phyloP scores from a whole-genome alignment of 805 yeast species.

The Lipomyces oligophaga region DNA sequence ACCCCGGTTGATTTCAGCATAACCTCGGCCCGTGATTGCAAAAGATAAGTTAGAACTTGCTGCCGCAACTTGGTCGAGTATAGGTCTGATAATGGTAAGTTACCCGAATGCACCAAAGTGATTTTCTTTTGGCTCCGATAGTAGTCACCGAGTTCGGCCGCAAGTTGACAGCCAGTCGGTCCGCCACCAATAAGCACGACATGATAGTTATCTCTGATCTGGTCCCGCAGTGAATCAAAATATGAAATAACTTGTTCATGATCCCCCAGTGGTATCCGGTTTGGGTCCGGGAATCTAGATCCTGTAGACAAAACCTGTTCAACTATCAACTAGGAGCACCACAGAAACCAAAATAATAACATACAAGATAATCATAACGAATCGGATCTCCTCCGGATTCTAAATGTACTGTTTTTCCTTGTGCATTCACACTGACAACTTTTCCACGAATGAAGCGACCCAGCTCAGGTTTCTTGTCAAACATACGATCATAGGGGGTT shows the following conservation, averaged over 20 bases:
- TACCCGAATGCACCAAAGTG: constrained; percentile 29
- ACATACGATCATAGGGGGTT: constrained; percentile 15
- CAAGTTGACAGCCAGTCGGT: constrained; percentile 50
- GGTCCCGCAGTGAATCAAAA: constrained; percentile 20
- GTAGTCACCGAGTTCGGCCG: constrained; percentile 45
- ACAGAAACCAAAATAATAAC: too few species aligned
- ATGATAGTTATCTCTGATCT: constrained; percentile 39
- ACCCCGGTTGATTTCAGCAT: constrained; percentile 15
- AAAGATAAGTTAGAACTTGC: constrained; percentile 21
- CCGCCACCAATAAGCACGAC: constrained; percentile 55
- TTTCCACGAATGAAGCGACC: constrained; percentile 7
- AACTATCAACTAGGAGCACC: too few species aligned
- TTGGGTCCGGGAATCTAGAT: too few species aligned
- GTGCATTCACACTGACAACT: constrained; percentile 11
- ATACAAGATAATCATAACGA: constrained; percentile 15
- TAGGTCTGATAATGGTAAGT: constrained; percentile 19
- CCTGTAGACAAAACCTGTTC: too few species aligned
- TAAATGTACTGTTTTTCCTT: constrained; percentile 5
- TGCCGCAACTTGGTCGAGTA: constrained; percentile 18
- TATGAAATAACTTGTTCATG: too few species aligned
- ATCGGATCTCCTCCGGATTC: constrained; percentile 8
- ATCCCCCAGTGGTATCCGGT: too few species aligned
- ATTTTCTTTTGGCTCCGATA: constrained; percentile 40
- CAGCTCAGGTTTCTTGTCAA: constrained; percentile 7
- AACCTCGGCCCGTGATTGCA: constrained; percentile 26